Percentiles rank a stretch among this genome's conserved stretches.
Conservation (phyloP, 1,139 yeast species). For the Geotrichum cucujoidarum region DNA sequence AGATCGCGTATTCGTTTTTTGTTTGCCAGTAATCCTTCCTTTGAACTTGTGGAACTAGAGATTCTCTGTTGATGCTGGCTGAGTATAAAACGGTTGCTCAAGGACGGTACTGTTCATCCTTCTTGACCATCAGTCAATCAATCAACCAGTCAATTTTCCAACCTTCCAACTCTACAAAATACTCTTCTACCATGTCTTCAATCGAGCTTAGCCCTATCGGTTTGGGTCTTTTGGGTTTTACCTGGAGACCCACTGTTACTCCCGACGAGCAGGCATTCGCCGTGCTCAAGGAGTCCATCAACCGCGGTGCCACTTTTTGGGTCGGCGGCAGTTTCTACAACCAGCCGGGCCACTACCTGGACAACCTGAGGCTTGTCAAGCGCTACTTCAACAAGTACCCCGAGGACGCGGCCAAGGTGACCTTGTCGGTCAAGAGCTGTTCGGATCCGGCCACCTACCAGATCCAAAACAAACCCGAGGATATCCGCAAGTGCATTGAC, state of each 20-base stretch:
- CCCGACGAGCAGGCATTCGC: constrained; percentile 47
- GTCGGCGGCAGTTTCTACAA: constrained; percentile 84
- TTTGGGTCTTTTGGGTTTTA: constrained; percentile 61
- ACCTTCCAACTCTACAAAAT: no score
- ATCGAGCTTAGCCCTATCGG: constrained; percentile 37
- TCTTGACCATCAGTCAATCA: no score
- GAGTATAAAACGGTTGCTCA: no score
- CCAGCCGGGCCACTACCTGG: constrained; percentile 40
- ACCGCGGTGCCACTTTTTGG: constrained; percentile 52
- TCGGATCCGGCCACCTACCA: constrained; percentile 34
- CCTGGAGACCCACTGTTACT: constrained; percentile 48
- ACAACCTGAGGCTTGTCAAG: constrained; percentile 51
- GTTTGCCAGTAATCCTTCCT: no score
- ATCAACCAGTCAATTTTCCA: no score
- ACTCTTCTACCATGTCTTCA: no score
- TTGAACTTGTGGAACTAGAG: no score
- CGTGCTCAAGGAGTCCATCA: constrained; percentile 46
- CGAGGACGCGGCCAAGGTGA: constrained; percentile 47
- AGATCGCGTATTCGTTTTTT: no score
- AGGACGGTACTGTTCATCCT: no score
- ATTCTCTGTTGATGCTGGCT: no score
- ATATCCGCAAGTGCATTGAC: constrained; percentile 47
- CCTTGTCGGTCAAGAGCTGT: constrained; percentile 68
- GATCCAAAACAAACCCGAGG: constrained; percentile 50
- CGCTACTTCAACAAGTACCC: constrained; percentile 56